Evolutionary conservation across 371 early-diverging fungal species (phyloP).

Genomic region (Zancudomyces culisetae): DNA sequence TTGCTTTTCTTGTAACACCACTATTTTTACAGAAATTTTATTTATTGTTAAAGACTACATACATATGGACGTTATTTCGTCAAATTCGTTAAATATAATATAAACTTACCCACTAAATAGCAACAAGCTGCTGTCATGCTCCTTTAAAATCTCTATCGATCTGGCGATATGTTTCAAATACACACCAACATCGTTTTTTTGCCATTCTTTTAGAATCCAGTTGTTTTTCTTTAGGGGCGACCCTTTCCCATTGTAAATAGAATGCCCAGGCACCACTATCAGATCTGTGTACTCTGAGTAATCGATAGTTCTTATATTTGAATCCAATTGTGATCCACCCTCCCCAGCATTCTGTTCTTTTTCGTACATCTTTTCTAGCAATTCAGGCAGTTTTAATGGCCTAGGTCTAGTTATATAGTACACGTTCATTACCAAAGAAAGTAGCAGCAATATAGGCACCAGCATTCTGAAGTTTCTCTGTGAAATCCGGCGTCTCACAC

Average conservation of each 20-base stretch:
- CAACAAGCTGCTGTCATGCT: conserved; percentile 16
- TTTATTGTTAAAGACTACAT: not conserved
- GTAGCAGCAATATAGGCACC: conserved; percentile 11
- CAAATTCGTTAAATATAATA: not conserved
- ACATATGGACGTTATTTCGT: too few relatives aligned
- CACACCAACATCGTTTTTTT: conserved; percentile 19
- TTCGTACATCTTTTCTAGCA: conserved; percentile 4
- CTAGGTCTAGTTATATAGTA: conserved; percentile 20
- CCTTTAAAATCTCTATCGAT: conserved; percentile 16
- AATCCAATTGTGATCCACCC: not conserved
- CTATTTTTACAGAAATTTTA: conserved; percentile 8
- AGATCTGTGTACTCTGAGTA: conserved; percentile 19
- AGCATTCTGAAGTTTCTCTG: conserved; percentile 10
- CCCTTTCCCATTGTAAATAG: conserved; percentile 20
- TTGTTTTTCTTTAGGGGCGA: conserved; percentile 15
- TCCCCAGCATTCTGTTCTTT: not conserved
- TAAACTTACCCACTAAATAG: conserved; percentile 11
- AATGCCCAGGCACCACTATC: conserved; percentile 26
- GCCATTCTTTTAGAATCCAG: conserved; percentile 19
- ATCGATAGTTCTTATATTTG: conserved; percentile 2
- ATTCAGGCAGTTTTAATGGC: conserved; percentile 10
- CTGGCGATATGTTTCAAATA: conserved; percentile 22
- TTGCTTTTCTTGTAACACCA: conserved; percentile 21
- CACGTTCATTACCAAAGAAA: conserved; percentile 18
- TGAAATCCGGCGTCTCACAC: conserved; percentile 14